Evolutionary conservation across 2,329 filamentous ascomycete species (phyloP).

Genomic region (Chaetoscypha palmicola): DNA sequence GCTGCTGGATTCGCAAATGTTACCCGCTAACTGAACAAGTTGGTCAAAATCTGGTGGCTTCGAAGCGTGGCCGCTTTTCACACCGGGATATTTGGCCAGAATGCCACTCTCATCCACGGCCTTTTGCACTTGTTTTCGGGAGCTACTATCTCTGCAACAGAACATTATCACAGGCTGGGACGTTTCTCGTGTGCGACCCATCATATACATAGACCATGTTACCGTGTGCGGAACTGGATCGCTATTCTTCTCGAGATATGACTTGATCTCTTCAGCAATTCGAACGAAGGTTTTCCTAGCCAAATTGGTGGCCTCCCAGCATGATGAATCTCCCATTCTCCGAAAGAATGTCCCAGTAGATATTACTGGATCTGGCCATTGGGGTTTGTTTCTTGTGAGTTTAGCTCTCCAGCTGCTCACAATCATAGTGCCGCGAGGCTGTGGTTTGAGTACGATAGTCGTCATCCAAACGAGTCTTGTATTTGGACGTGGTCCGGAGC

Average conservation of each 20-base stretch:
- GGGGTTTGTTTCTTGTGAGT: constrained; percentile 1
- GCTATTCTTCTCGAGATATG: constrained; percentile 9
- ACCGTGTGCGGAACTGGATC: constrained; percentile 8
- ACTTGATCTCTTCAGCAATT: constrained; percentile 12
- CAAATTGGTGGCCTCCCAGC: constrained; percentile 9
- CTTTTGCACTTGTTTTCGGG: constrained; percentile 6
- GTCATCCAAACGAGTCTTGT: too few relatives aligned
- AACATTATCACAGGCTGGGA: constrained; percentile 13
- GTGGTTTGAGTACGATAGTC: too few relatives aligned
- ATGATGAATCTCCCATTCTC: constrained; percentile 5
- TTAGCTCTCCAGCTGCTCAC: neutral
- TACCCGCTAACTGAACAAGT: neutral
- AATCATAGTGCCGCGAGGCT: too few relatives aligned
- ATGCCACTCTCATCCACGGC: constrained; percentile 8
- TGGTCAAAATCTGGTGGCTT: neutral
- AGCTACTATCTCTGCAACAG: neutral
- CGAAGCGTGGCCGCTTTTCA: neutral
- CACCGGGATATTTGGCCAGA: constrained; percentile 7
- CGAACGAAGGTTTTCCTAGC: constrained; percentile 7
- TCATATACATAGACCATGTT: constrained; percentile 12
- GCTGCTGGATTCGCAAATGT: neutral
- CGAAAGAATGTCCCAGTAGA: constrained; percentile 5
- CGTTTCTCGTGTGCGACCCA: constrained; percentile 4
- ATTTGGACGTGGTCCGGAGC: neutral
- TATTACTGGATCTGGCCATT: constrained; percentile 4